These are phyloP conservation scores for Erodium chrysanthum DNA, from an alignment of 441 rosid species.

Conservation along the genomic window DNA sequence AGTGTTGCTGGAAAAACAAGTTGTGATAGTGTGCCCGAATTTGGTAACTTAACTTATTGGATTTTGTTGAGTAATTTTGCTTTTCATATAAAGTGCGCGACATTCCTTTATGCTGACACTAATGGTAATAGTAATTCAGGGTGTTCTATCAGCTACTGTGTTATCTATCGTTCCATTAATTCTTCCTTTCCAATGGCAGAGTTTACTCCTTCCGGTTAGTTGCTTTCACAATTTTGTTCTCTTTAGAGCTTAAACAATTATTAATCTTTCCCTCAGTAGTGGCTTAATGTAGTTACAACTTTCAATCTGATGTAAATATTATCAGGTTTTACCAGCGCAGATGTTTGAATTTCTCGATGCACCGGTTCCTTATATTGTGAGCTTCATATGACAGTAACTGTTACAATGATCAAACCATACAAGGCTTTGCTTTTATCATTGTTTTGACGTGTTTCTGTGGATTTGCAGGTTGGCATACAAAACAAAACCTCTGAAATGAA, in stretches of 20 bases:
- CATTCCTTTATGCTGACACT: too few relatives aligned
- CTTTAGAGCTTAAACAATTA: background rate
- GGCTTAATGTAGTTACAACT: too few relatives aligned
- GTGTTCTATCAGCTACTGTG: slow-evolving; percentile 76
- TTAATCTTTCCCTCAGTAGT: background rate
- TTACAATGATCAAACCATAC: background rate
- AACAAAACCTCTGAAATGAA: slow-evolving; percentile 65
- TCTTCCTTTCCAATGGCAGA: slow-evolving; percentile 96
- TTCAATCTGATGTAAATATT: too few relatives aligned
- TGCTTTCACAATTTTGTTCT: background rate
- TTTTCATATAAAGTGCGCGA: too few relatives aligned
- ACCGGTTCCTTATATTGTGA: slow-evolving; percentile 93
- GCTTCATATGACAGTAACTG: slow-evolving; percentile 16
- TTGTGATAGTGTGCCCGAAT: slow-evolving; percentile 69
- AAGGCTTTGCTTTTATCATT: slow-evolving; percentile 7
- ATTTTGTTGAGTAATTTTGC: too few relatives aligned
- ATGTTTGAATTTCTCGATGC: slow-evolving; percentile 98
- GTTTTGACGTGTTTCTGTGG: background rate
- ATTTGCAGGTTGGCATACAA: slow-evolving; percentile 67
- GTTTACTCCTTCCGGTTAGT: slow-evolving; percentile 90
- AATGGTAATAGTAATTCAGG: slow-evolving; percentile 44
- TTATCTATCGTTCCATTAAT: slow-evolving; percentile 77
- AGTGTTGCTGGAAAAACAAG: slow-evolving; percentile 78
- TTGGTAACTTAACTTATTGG: slow-evolving; percentile 34
- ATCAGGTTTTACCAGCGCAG: slow-evolving; percentile 71